Base-by-base conservation (phyloP, 1,139 yeast species). In the Candida freyschussii region DNA sequence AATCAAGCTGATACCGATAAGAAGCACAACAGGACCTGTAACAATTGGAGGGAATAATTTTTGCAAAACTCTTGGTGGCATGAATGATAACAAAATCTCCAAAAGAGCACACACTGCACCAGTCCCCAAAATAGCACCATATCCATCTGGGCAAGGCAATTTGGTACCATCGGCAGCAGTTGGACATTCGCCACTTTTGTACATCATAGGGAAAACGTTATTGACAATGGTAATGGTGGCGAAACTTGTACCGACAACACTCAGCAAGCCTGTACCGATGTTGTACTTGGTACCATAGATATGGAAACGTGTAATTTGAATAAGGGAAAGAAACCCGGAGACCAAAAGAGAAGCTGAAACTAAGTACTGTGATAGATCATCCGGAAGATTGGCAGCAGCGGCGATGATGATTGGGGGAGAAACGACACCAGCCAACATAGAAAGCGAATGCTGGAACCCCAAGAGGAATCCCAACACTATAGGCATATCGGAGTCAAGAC, bases 381-480 rank as follows among this genome's bases (percentile, higher is more conserved):
- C 44, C 20, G 58, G 59, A 36, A 86, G 65, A 55, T 81, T 69
- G 15, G 89, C 87, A 17, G 71, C 60, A 8, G 63, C 50, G 1
- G 87, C 63, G 30, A 83, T 80, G 47, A 84, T 65, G 36, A 85
- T 60, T 3, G 95, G 93, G 6, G 95, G 95, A n/a, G 94, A 67
- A 25, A 82, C 81, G 30, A 87, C 75, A 50, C 96, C 96, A 8
- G 95, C 96, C 60, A 87, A 62, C 95, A 86, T 84, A 26, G 96
- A 80, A 46, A 87, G 62, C 2, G 94, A 66, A 55, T 87, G 96
- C 60, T 86, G 96, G 46, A 87, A 69, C 12, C 96, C 96, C 27
- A 87, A 69, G 12, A 50, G 45, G 34, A 82, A 59, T 2, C 95
- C 95, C 34, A 86, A 63, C 11, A 82, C 52, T 14, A 85, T 48